Evolutionary conservation across 306 rosid species (phyloP).

Genomic region (Urtica urens): DNA sequence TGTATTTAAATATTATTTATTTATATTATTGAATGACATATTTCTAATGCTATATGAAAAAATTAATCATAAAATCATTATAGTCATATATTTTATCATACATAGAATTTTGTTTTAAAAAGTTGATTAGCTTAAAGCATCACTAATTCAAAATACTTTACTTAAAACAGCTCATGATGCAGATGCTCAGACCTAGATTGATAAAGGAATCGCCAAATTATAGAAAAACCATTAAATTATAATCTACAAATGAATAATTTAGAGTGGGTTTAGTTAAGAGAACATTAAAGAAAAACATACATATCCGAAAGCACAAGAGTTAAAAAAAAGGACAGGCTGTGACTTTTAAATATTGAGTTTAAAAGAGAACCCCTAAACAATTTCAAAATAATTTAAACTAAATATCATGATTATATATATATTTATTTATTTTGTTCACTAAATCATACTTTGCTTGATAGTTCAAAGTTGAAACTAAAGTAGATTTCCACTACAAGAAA

Average conservation of each 20-base stretch:
- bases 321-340: background rate
- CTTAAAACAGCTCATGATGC: too few relatives aligned
- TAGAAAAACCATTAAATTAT: background rate
- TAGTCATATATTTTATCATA: too few relatives aligned
- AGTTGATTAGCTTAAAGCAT: too few relatives aligned
- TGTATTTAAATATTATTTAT: too few relatives aligned
- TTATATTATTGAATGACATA: too few relatives aligned
- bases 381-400: background rate
- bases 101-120: too few relatives aligned
- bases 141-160: too few relatives aligned
- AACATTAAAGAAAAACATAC: background rate
- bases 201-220: background rate
- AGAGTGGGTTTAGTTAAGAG: background rate
- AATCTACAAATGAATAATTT: background rate
- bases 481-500: conserved; percentile 14
- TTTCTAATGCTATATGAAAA: too few relatives aligned
- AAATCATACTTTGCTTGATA: background rate
- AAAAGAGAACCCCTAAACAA: background rate
- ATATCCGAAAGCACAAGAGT: background rate
- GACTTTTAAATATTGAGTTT: background rate
- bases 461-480: conserved; percentile 2
- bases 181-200: too few relatives aligned
- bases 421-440: conserved; percentile 6
- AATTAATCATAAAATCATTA: too few relatives aligned
- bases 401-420: background rate